These are phyloP conservation scores for Herpetospermum pedunculosum DNA, from an alignment of 306 rosid genomes.

Conservation along the genomic window DNA sequence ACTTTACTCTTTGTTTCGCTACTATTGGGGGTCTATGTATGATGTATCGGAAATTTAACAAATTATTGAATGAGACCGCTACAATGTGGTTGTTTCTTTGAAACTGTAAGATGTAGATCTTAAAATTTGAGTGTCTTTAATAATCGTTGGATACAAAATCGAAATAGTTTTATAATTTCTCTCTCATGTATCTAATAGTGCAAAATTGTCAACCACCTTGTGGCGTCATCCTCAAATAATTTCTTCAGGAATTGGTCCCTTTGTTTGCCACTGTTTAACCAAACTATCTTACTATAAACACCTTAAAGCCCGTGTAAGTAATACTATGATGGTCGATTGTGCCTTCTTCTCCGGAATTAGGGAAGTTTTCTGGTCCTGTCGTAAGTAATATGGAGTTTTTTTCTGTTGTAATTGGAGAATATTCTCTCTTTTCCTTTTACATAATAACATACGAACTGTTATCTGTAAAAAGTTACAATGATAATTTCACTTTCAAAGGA, in stretches of 20 bases:
- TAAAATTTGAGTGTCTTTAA: too few relatives aligned
- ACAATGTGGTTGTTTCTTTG: too few relatives aligned
- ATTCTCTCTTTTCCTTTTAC: not conserved
- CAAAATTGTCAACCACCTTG: too few relatives aligned
- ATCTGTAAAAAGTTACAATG: not conserved
- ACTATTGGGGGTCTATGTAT: not conserved
- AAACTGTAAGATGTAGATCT: too few relatives aligned
- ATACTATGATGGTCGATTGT: not conserved
- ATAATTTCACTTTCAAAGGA: not conserved
- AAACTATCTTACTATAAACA: not conserved
- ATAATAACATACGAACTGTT: not conserved
- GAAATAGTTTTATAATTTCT: too few relatives aligned
- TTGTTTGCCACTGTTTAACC: not conserved
- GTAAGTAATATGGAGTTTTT: not conserved
- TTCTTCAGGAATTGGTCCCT: not conserved
- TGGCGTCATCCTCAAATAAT: too few relatives aligned
- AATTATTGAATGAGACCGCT: too few relatives aligned
- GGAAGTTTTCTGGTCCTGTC: not conserved
- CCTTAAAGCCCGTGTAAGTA: not conserved
- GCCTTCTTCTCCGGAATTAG: constrained; percentile 1
- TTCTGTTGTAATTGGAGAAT: not conserved
- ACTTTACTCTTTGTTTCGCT: not conserved
- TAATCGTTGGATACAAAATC: too few relatives aligned
- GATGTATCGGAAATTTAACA: not conserved
- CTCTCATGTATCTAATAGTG: too few relatives aligned